Conservation (phyloP, 805 yeast species). For the Ogataea trehalophila region DNA sequence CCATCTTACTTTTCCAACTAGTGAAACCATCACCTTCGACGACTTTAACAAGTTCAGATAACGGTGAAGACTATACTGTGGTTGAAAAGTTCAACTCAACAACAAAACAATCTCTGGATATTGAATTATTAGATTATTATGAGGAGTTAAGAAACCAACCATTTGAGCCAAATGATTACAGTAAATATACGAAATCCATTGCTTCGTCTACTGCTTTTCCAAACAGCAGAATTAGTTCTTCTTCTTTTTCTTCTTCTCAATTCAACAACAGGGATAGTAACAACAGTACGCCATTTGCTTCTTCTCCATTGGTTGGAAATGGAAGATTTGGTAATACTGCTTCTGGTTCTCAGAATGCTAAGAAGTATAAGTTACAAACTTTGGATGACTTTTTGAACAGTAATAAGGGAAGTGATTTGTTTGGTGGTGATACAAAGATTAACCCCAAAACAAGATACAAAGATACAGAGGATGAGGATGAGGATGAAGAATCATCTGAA, state of each 20-base stretch:
- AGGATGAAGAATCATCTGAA: slow-evolving; percentile 1
- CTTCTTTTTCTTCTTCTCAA: not conserved
- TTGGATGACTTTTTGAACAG: slow-evolving; percentile 72
- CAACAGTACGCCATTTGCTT: not conserved
- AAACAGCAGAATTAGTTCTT: not conserved
- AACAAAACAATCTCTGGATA: slow-evolving; percentile 15
- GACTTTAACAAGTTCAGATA: not conserved
- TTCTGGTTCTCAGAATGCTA: slow-evolving; percentile 12
- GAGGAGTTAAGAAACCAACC: slow-evolving; percentile 28
- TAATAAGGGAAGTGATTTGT: slow-evolving; percentile 33
- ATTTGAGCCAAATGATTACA: slow-evolving; percentile 36
- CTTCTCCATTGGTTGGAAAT: not conserved
- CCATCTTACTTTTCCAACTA: slow-evolving; percentile 27
- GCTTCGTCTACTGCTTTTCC: slow-evolving; percentile 9
- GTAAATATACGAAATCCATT: slow-evolving; percentile 24
- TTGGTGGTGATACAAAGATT: slow-evolving; percentile 23
- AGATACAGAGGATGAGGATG: slow-evolving; percentile 17
- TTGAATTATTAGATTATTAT: slow-evolving; percentile 23
- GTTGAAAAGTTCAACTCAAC: not conserved
- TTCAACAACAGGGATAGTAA: not conserved
- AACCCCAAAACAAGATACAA: slow-evolving; percentile 12
- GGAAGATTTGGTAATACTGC: not conserved
- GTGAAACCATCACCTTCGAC: slow-evolving; percentile 21
- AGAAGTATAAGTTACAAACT: slow-evolving; percentile 61
- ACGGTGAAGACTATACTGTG: too few relatives aligned